Base-by-base conservation (phyloP, 768 basidiomycete genomes). In the Pulveroboletus sp. region DNA sequence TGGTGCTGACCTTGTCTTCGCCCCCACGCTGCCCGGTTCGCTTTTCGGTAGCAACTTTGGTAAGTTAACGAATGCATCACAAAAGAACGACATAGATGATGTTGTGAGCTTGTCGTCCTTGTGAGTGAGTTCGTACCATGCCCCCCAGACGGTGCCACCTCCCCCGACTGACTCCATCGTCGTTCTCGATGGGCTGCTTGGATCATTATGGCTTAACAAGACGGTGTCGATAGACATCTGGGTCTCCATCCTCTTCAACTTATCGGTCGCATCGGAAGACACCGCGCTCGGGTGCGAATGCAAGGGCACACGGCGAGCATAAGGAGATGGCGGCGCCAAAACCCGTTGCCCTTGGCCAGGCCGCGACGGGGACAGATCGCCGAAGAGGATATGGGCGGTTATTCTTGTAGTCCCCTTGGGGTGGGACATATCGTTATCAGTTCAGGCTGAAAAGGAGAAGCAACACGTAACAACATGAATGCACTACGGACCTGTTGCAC, bases 271-370 rank as follows among this genome's bases (percentile, higher is more conserved):
- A 26, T 61, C 56, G 3, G 44, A 49, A 5, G 60, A 52, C 0
- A 71, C 71, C 7, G 52, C 59, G 30, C 79, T 74, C 3, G 83
- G 83, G 57, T 83, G 81, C 0, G 64, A 62, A 57, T 78, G 64
- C 8, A 85, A 61, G 5, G 84, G 84, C 28, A 80, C 59, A n/a
- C 80, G 77, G 2, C 80, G 76, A 0, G 83, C 79, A 56, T 81
- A 84, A 8, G 76, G 59, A 0, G 82, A 85, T 26, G 80, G 76
- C 0, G 80, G 78, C 1, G 67, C 52, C 14, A 84, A 53, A 21
- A 69, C 69, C 3, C 15, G 45, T 36, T 39, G 45, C 0, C 46
- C 38, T 6, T 26, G 28, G 8, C 31, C 53, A 67, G 59, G 37
- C 50, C 50, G 62, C 1, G 62, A 57, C 8, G 71, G 69, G 14